Evolutionary conservation across 768 basidiomycete genomes (phyloP), one percentile per base, ranked within the genome.

Genomic region (Pulveroboletus sp.): DNA sequence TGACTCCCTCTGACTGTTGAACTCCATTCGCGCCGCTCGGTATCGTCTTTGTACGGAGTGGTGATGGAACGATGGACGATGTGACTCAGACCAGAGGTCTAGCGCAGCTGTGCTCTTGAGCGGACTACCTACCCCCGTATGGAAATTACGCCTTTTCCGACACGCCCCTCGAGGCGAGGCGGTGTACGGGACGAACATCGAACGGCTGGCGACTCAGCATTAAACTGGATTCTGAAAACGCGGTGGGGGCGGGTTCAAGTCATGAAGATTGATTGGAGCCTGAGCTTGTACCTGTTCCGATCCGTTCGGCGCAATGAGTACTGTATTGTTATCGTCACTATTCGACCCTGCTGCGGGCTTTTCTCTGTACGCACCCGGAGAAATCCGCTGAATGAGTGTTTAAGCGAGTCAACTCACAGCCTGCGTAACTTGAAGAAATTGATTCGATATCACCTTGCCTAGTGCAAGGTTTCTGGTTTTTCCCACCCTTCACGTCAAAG

Each of bases 241-340:
- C 85, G 34, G 86, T 87, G 83, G 76, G 73, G 83, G 83, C 6
- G 85, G 83, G 7, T 85, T 76, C 63, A 85, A 82, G 64, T 65
- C 80, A 38, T 74, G 53, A 69, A 17, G 14, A n/a, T 32, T 14
- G 31, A 8, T 19, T n/a, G 14, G 14, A 13, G 43, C n/a, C 12
- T 27, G 20, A 17, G 30, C 35, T 41, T 24, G 37, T 46, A 56
- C 49, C n/a, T 59, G 23, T 7, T 36, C n/a, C n/a, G n/a, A n/a
- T n/a, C n/a, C n/a, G n/a, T n/a, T n/a, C n/a, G n/a, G n/a, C n/a
- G n/a, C n/a, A n/a, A n/a, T n/a, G n/a, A n/a, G n/a, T n/a, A n/a
- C n/a, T n/a, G n/a, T n/a, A n/a, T n/a, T 55, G 45, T 32, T 29
- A 13, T 38, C n/a, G 22, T 32, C 16, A 14, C 46, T 35, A 32